Evolutionary conservation across 23 red algal species (phyloP), one percentile per base, ranked within the genome.

Genomic region (Agarophyton chilense): DNA sequence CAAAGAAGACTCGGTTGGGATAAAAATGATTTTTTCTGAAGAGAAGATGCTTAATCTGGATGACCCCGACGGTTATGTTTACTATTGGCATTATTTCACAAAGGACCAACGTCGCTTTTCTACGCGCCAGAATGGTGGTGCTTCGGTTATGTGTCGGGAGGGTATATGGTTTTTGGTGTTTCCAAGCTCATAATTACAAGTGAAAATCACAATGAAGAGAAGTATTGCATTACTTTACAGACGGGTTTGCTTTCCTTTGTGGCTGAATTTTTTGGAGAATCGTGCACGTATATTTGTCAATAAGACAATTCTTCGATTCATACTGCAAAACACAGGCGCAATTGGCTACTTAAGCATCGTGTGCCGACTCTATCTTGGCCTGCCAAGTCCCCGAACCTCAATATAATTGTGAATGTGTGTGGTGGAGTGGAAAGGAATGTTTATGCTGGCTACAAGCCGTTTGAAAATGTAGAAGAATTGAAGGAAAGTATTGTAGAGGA

Each of bases 401-500:
- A 87, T 35, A 46, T 43, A 28, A 50, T 87, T 52, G 35, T 58
- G 47, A 50, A 58, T 42, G 43, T 87, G 28, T 87, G 62, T 0
- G 62, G 82, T 24, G 8, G 51, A 33, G 26, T 72, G 0, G 82
- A 0, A 34, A 53, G 64, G n/a, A 63, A 47, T 13, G 4, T 87
- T 0, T 87, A 87, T 44, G n/a, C 41, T 4, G 49, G 68, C 55
- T 1, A 38, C 5, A 52, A 0, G 42, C 41, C 68, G 63, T 87
- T 87, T 74, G 32, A 49, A 29, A 87, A 72, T 52, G 4, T 73
- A 17, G 42, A 47, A 1, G 52, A 87, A 19, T 45, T 87, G 1
- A 52, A 72, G 35, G 82, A 54, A 12, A 21, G 0, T 0, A 84
- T 84, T 38, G 33, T 46, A 3, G 40, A 28, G 22, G 72, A 10